phyloP scores from a whole-genome alignment of 176 grass and related monocot species.

The Aegilops speltoides region DNA sequence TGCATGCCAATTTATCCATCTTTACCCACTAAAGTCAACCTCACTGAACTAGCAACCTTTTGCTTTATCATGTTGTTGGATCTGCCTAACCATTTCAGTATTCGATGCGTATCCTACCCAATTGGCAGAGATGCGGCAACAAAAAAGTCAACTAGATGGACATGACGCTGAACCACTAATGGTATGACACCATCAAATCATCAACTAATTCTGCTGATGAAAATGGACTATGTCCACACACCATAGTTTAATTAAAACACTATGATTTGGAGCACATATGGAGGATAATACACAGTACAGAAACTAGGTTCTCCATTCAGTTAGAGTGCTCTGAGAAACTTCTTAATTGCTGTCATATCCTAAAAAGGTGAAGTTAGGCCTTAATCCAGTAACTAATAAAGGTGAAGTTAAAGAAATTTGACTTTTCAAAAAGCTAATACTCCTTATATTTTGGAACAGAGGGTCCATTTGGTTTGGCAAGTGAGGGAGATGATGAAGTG shows the following conservation, averaged over 20 bases:
- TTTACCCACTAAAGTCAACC: neutral
- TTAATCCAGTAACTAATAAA: neutral
- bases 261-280: neutral
- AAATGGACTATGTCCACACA: no score
- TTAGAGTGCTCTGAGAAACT: no score
- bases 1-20: no score
- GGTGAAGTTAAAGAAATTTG: no score
- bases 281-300: neutral
- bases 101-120: neutral
- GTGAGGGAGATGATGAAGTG: no score
- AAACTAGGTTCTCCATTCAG: neutral
- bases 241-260: neutral
- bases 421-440: no score
- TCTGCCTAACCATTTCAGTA: neutral
- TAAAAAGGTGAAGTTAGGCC: neutral
- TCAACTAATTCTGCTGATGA: no score
- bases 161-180: neutral
- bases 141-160: neutral
- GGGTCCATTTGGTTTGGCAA: no score
- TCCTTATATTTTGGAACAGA: no score
- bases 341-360: neutral
- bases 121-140: neutral
- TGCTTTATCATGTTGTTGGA: neutral
- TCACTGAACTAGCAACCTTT: neutral
- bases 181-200: no score